Conservation (phyloP, 345 rosid species). For the Arabidopsis suecica region DNA sequence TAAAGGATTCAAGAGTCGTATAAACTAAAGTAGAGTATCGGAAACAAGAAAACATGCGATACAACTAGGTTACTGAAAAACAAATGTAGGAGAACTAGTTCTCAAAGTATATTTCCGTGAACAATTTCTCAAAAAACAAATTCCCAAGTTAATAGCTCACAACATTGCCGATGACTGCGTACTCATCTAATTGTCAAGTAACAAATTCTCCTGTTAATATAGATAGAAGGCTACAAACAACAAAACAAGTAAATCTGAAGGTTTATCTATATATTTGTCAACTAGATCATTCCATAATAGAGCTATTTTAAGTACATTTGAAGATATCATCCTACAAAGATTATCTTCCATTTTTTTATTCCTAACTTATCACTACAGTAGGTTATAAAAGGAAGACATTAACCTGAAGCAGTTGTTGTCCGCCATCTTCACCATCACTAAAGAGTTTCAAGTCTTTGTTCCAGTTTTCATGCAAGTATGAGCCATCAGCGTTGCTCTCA, state of each 20-base stretch:
- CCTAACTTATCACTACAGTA: conserved; percentile 14
- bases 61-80: conserved; percentile 14
- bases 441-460: conserved; percentile 82
- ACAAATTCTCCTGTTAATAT: conserved; percentile 7
- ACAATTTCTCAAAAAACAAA: too few species aligned
- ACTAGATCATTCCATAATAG: background rate
- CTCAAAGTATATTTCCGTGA: background rate
- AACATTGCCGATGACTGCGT: background rate
- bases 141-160: background rate
- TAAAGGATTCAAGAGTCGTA: background rate
- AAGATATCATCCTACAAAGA: background rate
- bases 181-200: background rate
- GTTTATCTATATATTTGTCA: background rate
- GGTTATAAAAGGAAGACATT: conserved; percentile 21
- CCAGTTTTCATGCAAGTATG: conserved; percentile 90
- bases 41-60: conserved; percentile 1
- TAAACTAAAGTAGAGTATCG: background rate
- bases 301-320: conserved; percentile 2
- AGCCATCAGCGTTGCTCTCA: conserved; percentile 89
- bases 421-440: conserved; percentile 80
- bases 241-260: conserved; percentile 5
- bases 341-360: conserved; percentile 1
- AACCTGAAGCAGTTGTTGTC: conserved; percentile 91
- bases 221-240: conserved; percentile 8
- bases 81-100: conserved; percentile 9